Evolutionary conservation across 768 basidiomycete genomes (phyloP), one percentile per base, ranked within the genome.

Genomic region (Phallus indusiatus): DNA sequence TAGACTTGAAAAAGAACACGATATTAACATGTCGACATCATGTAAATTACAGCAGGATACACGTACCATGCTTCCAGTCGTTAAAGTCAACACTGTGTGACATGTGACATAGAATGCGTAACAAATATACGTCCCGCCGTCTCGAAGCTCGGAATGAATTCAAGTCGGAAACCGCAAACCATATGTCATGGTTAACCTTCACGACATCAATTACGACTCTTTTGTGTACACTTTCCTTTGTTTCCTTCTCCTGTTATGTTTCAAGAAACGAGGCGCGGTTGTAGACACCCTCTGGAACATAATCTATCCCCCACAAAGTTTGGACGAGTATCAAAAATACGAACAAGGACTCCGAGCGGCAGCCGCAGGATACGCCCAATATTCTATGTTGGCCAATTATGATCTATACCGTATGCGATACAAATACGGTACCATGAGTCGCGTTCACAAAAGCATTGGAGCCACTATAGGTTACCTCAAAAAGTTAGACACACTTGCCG

Each of bases 391-490:
- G 24, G 54, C 50, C 12, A 24, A 60, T 20, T 47, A 24, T 18
- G 57, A 60, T 36, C 59, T 55, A 16, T 60, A 16, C 17, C 52
- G 54, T 28, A 60, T 60, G 59, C 59, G 34, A 48, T 37, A 53
- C 34, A 51, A 42, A 17, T 62, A 62, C 54, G 51, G n/a, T 42
- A 62, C 56, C 11, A 61, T 60, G 20, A 48, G 36, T 21, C 61
- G 37, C 37, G 35, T 37, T 42, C 49, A 59, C 33, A 53, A 55
- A 64, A 75, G 76, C 9, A 65, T 82, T 4, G 80, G 76, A 0
- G 75, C 75, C 66, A 72, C 71, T 18, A 73, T 84, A 47, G 80
- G 81, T 1, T 85, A 85, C 64, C 70, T 78, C 5, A 69, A 67
- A 20, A 85, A 85, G 65, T 70, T 85, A 16, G 72, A 78, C 16